phyloP scores from a whole-genome alignment of 2,329 filamentous ascomycete species.

The Hymenoscyphus fructigenus region DNA sequence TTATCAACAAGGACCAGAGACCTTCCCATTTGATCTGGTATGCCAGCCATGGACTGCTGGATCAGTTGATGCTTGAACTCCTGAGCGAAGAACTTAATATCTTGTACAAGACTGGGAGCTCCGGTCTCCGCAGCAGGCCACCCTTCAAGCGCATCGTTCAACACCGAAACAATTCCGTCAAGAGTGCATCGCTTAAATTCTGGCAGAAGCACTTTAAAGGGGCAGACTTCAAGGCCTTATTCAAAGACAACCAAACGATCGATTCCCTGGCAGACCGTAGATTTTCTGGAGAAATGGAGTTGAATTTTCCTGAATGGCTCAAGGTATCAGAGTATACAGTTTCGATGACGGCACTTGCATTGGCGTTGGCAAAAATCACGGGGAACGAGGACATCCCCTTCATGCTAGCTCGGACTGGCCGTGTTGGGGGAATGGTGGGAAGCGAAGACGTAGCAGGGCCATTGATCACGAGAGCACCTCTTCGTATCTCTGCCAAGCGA shows the following conservation, averaged over 20 bases:
- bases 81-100: slow-evolving; percentile 4
- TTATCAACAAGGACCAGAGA: slow-evolving; percentile 1
- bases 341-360: slow-evolving; percentile 2
- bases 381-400: slow-evolving; percentile 5
- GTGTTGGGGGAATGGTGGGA: slow-evolving; percentile 1
- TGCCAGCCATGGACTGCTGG: slow-evolving; percentile 3
- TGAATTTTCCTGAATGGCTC: slow-evolving; percentile 4
- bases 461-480: slow-evolving; percentile 9
- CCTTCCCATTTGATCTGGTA: slow-evolving; percentile 7
- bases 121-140: slow-evolving; percentile 3
- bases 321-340: slow-evolving; percentile 8
- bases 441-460: slow-evolving; percentile 5
- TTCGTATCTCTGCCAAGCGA: slow-evolving; percentile 9
- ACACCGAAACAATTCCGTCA: slow-evolving; percentile 1
- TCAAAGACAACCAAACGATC: slow-evolving; percentile 3
- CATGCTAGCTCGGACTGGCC: slow-evolving; percentile 4
- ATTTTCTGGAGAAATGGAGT: not conserved
- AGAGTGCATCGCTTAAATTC: slow-evolving; percentile 6
- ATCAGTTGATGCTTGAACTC: slow-evolving; percentile 9
- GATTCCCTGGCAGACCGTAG: slow-evolving; percentile 1
- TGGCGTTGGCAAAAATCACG: slow-evolving; percentile 2
- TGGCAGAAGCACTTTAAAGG: not conserved
- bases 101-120: slow-evolving; percentile 5
- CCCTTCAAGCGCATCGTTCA: slow-evolving; percentile 4
- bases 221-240: slow-evolving; percentile 6